Evolutionary conservation across 208 protist species (phyloP).

Genomic region (Acanthamoeba royreba): DNA sequence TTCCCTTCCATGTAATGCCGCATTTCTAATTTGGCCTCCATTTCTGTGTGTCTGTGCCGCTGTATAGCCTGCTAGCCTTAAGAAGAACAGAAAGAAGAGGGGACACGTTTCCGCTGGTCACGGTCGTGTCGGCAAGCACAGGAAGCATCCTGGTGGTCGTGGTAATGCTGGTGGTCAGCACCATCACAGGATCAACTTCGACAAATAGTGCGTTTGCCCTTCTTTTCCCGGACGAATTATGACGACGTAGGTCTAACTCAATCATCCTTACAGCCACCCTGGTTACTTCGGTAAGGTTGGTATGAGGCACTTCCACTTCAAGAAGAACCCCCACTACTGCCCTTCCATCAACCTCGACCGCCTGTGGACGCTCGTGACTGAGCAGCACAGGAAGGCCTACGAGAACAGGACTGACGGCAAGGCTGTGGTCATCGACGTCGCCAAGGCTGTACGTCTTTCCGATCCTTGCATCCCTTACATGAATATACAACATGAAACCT

Average conservation of each 20-base stretch:
- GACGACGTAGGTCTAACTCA: neutral
- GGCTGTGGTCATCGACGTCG: constrained; percentile 97
- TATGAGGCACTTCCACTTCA: constrained; percentile 97
- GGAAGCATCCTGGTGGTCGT: constrained; percentile 99
- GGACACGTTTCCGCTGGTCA: constrained; percentile 71
- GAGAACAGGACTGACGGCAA: constrained; percentile 82
- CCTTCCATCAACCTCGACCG: constrained; percentile 98
- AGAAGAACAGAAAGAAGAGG: constrained; percentile 72
- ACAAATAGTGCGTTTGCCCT: constrained; percentile 92
- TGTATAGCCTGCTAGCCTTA: constrained; percentile 60
- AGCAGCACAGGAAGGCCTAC: constrained; percentile 82
- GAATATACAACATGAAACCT: neutral
- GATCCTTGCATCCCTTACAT: neutral
- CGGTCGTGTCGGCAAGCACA: constrained; percentile 92
- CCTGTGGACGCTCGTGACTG: constrained; percentile 96
- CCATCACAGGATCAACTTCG: constrained; percentile 99
- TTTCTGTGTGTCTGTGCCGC: neutral
- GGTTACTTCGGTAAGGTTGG: constrained; percentile 99
- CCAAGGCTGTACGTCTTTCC: constrained; percentile 60
- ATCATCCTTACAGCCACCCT: constrained; percentile 90
- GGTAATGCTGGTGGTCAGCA: constrained; percentile 99
- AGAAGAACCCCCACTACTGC: constrained; percentile 90
- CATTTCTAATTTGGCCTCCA: no score
- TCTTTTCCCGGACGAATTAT: neutral
- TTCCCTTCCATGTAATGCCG: no score